Conservation (phyloP, 2,329 filamentous ascomycete species). For the Sporothrix humicola region DNA sequence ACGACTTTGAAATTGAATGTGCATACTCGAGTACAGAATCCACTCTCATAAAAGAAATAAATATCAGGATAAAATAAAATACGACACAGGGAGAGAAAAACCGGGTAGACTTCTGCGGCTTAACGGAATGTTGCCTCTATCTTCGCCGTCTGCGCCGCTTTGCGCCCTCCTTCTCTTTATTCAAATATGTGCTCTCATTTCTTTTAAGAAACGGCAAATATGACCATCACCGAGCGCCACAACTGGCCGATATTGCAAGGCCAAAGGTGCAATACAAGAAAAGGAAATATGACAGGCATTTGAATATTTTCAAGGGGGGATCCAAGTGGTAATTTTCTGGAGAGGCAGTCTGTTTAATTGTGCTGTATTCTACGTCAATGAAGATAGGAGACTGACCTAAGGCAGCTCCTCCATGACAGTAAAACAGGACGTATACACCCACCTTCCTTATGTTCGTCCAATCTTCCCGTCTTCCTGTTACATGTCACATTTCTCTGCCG, state of each 20-base stretch:
- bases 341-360: too few species aligned
- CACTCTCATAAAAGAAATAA: background rate
- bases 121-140: conserved; percentile 25
- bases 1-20: background rate
- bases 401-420: too few species aligned
- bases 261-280: background rate
- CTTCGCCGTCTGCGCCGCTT: background rate
- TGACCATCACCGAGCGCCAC: background rate
- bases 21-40: background rate
- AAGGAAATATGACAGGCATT: background rate
- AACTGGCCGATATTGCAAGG: background rate
- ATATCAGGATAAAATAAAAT: background rate
- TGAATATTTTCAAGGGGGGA: too few species aligned
- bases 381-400: too few species aligned
- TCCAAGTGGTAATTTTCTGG: too few species aligned
- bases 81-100: conserved; percentile 1
- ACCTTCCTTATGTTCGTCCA: background rate
- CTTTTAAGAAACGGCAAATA: background rate
- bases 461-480: background rate
- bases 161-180: background rate
- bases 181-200: background rate
- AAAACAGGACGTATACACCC: background rate
- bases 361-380: too few species aligned
- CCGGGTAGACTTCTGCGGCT: conserved; percentile 22
- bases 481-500: background rate